Conservation (phyloP, 106 monocot species). For the Dioscorea zingiberensis region DNA sequence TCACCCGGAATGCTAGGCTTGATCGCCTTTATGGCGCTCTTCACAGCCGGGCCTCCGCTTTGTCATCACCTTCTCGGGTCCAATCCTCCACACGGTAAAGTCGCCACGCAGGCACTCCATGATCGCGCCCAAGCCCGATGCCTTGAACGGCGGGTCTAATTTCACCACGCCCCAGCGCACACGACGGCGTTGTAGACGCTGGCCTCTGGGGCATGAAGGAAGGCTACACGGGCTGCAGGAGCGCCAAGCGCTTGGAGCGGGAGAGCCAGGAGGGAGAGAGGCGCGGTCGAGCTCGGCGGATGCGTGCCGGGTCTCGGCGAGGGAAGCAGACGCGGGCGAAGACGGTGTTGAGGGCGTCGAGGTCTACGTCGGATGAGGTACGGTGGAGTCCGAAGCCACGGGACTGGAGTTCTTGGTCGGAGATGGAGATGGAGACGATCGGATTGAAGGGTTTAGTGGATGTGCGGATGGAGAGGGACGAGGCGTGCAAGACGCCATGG, state of each 20-base stretch:
- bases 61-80: no score
- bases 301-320: slow-evolving; percentile 58
- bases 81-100: no score
- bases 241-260: slow-evolving; percentile 3
- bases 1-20: slow-evolving; percentile 38
- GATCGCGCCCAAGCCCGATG: slow-evolving; percentile 78
- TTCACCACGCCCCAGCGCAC: slow-evolving; percentile 98
- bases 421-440: slow-evolving; percentile 23
- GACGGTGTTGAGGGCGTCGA: slow-evolving; percentile 59
- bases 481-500: no score
- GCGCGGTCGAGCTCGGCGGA: slow-evolving; percentile 60
- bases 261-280: slow-evolving; percentile 59
- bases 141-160: slow-evolving; percentile 85
- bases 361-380: slow-evolving; percentile 42
- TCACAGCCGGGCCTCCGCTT: no score
- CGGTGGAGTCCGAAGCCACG: slow-evolving; percentile 72
- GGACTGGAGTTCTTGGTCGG: slow-evolving; percentile 65
- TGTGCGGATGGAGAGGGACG: neutral
- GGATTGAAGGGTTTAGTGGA: neutral
- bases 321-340: slow-evolving; percentile 92
- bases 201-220: slow-evolving; percentile 78
- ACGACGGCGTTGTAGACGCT: slow-evolving; percentile 97
- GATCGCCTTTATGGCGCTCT: no score
- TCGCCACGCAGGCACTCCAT: slow-evolving; percentile 81
- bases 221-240: slow-evolving; percentile 49